Base-by-base conservation (phyloP, 2,329 filamentous ascomycete genomes). In the Gliomastix tumulicola region DNA sequence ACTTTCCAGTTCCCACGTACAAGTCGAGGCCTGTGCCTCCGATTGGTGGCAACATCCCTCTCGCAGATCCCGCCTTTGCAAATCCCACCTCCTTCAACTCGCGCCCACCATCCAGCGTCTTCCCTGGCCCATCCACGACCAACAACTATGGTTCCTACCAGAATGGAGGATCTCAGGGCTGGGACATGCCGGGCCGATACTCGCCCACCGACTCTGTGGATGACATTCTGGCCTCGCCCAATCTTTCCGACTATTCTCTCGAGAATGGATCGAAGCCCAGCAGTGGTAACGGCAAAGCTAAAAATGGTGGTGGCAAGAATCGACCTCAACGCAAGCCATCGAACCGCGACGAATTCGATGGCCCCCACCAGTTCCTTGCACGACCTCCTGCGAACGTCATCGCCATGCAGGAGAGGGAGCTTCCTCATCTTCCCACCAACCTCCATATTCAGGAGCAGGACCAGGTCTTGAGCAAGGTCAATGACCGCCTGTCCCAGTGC, bases 341-440 rank as follows among this genome's bases (percentile, higher is more conserved):
- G 30, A 89, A 89, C 63, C 75, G 87, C 42, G 87, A 94, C 66
- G 87, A 92, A 60, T 94, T 94, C 60, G 87, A 92, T 60, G 87
- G 87, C 4, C 86, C 87, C 8, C 84, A 88, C 49, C 87, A 94
- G 57, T 82, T 88, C 47, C 68, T 94, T 45, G 79, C 85, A 44
- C 76, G 79, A 32, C 86, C 85, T 27, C 71, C 81, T 17, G 71
- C 80, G 38, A 78, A 82, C 44, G 79, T 82, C 49, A 73, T 88
- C 47, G 82, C 84, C 43, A 74, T 81, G 58, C 83, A 88, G 62
- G 85, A 89, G 56, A 76, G 83, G 46, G 84, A 90, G 53, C 71
- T 94, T 35, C 86, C 86, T 16, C 81, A 85, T 57, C 76, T 92
- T 21, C 87, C 87, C 32, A 88, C 85, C 50, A 87, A 88, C 56